Percentiles rank a stretch among this genome's conserved stretches.
These are phyloP conservation scores for Thecaphora frezii DNA, from an alignment of 1,284 basidiomycete species.

Conservation along the genomic window DNA sequence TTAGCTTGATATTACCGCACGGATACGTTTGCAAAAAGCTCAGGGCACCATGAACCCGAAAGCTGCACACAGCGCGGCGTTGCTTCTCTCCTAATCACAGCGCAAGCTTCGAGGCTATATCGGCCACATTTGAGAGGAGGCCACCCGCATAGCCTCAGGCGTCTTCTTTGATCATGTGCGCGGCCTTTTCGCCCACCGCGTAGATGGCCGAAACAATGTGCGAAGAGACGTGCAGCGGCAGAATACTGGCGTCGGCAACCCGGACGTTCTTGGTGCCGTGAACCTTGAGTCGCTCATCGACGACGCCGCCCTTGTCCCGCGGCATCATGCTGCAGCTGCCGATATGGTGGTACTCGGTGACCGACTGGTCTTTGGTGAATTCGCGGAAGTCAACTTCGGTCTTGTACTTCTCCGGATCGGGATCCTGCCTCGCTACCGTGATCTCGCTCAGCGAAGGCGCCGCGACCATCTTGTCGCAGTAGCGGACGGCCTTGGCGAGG, in stretches of 20 bases:
- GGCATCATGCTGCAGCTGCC: conserved; percentile 71
- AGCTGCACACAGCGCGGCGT: neutral
- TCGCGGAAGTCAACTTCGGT: conserved; percentile 27
- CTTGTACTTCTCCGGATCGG: conserved; percentile 27
- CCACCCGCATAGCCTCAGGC: conserved; percentile 1
- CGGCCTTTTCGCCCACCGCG: conserved; percentile 37
- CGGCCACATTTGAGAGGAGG: too few relatives aligned
- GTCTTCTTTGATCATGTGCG: conserved; percentile 33
- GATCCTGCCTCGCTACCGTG: conserved; percentile 27
- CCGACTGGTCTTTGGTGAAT: conserved; percentile 33
- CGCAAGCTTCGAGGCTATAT: neutral
- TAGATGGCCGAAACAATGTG: conserved; percentile 38
- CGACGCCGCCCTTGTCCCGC: conserved; percentile 68
- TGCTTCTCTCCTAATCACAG: neutral
- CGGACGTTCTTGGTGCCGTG: conserved; percentile 69
- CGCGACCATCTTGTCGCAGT: conserved; percentile 26
- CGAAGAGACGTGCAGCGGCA: conserved; percentile 34
- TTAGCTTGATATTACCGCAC: too few relatives aligned
- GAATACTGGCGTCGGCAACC: conserved; percentile 58
- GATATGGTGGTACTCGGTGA: conserved; percentile 61
- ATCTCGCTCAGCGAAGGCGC: conserved; percentile 26
- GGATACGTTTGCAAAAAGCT: too few relatives aligned
- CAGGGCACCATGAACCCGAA: neutral
- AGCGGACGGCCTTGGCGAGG: conserved; percentile 40
- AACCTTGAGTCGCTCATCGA: conserved; percentile 68